Conservation (phyloP, 805 yeast genomes). For the Starmerella khaoyaiensis region DNA sequence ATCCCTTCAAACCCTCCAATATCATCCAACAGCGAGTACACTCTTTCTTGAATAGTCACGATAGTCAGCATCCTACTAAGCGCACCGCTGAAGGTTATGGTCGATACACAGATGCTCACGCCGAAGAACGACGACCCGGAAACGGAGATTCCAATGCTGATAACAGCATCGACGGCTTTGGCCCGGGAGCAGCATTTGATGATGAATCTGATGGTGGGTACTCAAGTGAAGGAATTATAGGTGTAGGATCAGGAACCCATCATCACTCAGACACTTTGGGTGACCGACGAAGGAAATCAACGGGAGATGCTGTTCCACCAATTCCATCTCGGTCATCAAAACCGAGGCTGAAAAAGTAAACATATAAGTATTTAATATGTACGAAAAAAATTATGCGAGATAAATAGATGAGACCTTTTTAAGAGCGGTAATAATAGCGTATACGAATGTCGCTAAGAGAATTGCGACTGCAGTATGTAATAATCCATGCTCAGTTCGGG, state of each 20-base stretch:
- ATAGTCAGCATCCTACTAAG: slow-evolving; percentile 32
- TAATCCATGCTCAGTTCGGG: slow-evolving; percentile 8
- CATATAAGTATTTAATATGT: slow-evolving; percentile 5
- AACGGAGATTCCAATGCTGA: neutral
- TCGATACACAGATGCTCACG: slow-evolving; percentile 40
- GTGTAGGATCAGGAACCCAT: neutral
- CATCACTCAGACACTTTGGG: neutral
- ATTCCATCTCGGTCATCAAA: slow-evolving; percentile 8
- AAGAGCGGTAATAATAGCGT: slow-evolving; percentile 12
- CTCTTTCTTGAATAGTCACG: slow-evolving; percentile 22
- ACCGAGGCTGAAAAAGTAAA: slow-evolving; percentile 9
- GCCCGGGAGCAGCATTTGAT: too few relatives aligned
- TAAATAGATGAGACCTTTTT: slow-evolving; percentile 1
- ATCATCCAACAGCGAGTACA: slow-evolving; percentile 30
- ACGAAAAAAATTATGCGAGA: neutral
- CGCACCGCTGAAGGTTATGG: slow-evolving; percentile 78
- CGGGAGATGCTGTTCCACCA: slow-evolving; percentile 3
- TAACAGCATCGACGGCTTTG: neutral
- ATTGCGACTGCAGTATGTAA: slow-evolving; percentile 5
- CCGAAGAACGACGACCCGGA: neutral
- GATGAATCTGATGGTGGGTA: too few relatives aligned
- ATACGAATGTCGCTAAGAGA: slow-evolving; percentile 9
- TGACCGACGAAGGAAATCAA: neutral
- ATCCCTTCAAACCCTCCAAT: slow-evolving; percentile 22
- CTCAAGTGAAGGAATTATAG: neutral